Evolutionary conservation across 2,329 filamentous ascomycete genomes (phyloP).

Genomic region (Alternaria arbusti): DNA sequence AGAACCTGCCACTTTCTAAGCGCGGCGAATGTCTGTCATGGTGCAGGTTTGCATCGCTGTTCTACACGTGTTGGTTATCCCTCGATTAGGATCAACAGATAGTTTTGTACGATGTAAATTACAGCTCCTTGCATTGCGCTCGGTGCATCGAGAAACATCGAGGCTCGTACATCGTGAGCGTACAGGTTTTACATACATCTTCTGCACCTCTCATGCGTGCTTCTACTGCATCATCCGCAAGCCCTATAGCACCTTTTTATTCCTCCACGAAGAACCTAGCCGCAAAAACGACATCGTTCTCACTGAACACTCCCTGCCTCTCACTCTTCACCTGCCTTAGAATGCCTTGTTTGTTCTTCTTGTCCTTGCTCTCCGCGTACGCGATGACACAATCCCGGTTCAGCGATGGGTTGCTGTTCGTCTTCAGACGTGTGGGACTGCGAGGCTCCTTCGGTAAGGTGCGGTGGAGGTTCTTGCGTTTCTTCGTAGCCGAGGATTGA

Average conservation of each 20-base stretch:
- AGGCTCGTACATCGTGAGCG: not conserved
- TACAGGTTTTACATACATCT: not conserved
- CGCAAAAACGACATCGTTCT: conserved; percentile 51
- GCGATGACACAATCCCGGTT: conserved; percentile 44
- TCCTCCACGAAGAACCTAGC: conserved; percentile 49
- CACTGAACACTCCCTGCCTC: conserved; percentile 49
- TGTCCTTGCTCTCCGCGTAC: conserved; percentile 36
- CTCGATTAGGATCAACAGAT: too few species aligned
- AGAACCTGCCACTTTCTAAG: not conserved
- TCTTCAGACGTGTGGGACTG: conserved; percentile 23
- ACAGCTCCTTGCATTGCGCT: not conserved
- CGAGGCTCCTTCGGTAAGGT: conserved; percentile 1
- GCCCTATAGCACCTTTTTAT: not conserved
- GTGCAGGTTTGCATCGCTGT: not conserved
- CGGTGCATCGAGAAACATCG: not conserved
- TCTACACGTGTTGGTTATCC: not conserved
- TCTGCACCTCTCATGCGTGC: not conserved
- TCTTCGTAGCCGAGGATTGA: conserved; percentile 8
- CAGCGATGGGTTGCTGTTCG: conserved; percentile 38
- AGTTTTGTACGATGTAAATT: not conserved
- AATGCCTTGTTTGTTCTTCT: conserved; percentile 23
- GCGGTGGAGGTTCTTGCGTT: conserved; percentile 13
- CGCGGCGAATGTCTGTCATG: not conserved
- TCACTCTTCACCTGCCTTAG: conserved; percentile 50
- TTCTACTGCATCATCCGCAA: not conserved